A percentile compares a stretch with the other conserved stretches of the same genome.
Evolutionary conservation across 2,329 filamentous ascomycete species (phyloP).

Genomic region (Macrophomina phaseolina): DNA sequence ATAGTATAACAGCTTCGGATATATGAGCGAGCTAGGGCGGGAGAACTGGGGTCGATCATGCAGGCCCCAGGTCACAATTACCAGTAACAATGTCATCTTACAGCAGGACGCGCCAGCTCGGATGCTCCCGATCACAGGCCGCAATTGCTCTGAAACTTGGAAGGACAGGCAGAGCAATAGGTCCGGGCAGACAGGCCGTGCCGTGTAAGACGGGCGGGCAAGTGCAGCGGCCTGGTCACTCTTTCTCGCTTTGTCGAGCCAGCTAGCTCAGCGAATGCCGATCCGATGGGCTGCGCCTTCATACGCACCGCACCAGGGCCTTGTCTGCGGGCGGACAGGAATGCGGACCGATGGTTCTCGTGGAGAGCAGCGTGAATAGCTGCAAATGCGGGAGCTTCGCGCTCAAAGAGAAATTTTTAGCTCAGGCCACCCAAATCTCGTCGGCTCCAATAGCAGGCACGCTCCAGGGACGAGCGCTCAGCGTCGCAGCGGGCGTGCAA

Average conservation of each 20-base stretch:
- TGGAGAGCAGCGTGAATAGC: too few species aligned
- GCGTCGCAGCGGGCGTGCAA: neutral
- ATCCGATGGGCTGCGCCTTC: too few species aligned
- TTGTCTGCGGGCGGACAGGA: too few species aligned
- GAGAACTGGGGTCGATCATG: neutral
- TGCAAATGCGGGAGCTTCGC: too few species aligned
- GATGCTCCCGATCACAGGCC: neutral
- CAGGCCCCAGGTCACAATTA: neutral
- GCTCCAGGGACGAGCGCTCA: conserved; percentile 2
- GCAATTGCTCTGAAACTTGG: neutral
- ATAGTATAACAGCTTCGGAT: too few species aligned
- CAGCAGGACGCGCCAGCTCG: neutral
- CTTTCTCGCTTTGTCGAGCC: neutral
- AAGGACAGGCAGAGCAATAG: neutral
- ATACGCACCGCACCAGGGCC: too few species aligned
- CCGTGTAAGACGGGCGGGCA: neutral
- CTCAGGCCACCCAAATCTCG: neutral
- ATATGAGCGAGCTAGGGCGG: too few species aligned
- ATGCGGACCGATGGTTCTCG: too few species aligned
- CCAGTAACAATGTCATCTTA: too few species aligned
- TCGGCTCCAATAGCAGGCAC: neutral
- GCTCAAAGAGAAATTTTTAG: too few species aligned
- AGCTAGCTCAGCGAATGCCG: too few species aligned
- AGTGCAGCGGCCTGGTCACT: neutral
- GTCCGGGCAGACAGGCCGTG: neutral